A percentile compares a stretch with the other conserved stretches of the same genome.
phyloP scores from a whole-genome alignment of 495 filamentous ascomycete genomes.

The Aspergillus cristatus region DNA sequence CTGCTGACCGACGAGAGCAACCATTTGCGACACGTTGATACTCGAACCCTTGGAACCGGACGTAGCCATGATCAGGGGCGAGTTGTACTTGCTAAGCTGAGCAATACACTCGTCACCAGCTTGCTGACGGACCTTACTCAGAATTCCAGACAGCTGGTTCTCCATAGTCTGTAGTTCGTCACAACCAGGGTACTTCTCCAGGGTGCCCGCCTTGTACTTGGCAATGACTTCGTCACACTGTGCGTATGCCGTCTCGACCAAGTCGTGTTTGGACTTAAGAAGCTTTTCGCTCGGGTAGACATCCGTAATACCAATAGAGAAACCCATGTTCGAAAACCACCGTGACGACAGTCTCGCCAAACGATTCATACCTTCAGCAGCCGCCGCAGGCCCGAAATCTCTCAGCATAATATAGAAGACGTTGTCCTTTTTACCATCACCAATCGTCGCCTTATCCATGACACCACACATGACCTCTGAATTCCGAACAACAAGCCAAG shows the following conservation, averaged over 20 bases:
- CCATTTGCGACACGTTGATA: constrained; percentile 99
- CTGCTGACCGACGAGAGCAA: constrained; percentile 93
- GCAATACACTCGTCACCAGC: constrained; percentile 87
- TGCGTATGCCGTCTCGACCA: constrained; percentile 71
- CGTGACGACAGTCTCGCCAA: constrained; percentile 84
- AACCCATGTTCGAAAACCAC: constrained; percentile 81
- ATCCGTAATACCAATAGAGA: constrained; percentile 92
- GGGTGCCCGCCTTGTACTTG: constrained; percentile 63
- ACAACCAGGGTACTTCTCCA: constrained; percentile 79
- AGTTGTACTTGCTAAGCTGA: constrained; percentile 83
- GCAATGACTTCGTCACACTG: constrained; percentile 80
- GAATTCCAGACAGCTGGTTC: constrained; percentile 79
- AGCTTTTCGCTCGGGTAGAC: constrained; percentile 72
- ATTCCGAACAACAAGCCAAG: constrained; percentile 85
- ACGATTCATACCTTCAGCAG: constrained; percentile 88
- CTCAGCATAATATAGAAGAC: constrained; percentile 94
- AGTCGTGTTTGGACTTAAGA: constrained; percentile 55
- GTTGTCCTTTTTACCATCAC: constrained; percentile 93
- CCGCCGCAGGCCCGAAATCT: constrained; percentile 84
- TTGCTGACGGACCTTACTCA: constrained; percentile 80
- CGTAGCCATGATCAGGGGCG: constrained; percentile 92
- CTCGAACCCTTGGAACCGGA: constrained; percentile 92
- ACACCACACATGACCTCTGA: constrained; percentile 97
- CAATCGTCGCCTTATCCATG: constrained; percentile 95
- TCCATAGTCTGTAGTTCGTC: constrained; percentile 89